A percentile compares a stretch with the other conserved stretches of the same genome.
These are phyloP conservation scores for Syzygium syzygioides DNA, from an alignment of 441 rosid genomes.

Conservation along the genomic window DNA sequence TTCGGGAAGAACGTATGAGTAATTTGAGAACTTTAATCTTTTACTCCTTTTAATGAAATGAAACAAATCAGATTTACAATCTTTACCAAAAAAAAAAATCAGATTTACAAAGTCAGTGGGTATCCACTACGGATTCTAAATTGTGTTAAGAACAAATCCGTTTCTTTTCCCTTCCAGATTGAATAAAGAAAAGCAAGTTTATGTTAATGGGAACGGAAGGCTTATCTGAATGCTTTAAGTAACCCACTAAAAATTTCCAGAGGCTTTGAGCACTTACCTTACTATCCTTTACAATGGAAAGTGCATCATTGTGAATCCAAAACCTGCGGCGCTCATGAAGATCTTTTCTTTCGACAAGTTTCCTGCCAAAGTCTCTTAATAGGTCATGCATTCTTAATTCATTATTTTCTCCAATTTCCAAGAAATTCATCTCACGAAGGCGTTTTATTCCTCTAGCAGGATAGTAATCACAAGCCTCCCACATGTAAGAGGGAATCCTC, in stretches of 20 bases:
- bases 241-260: no score
- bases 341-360: neutral
- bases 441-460: rapidly evolving
- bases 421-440: neutral
- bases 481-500: neutral
- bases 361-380: neutral
- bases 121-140: no score
- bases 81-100: no score
- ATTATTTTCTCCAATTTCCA: neutral
- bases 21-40: neutral
- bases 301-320: neutral
- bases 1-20: neutral
- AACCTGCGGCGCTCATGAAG: neutral
- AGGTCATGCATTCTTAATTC: neutral
- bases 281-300: neutral
- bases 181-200: no score
- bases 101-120: no score
- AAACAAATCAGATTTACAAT: no score
- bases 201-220: no score
- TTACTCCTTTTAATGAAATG: no score
- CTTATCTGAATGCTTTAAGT: neutral
- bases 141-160: no score
- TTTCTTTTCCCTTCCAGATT: no score
- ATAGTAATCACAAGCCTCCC: neutral
- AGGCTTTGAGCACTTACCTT: neutral